These are phyloP conservation scores for Aegilops umbellulata DNA, from an alignment of 176 grass and related monocot species.

Conservation along the genomic window DNA sequence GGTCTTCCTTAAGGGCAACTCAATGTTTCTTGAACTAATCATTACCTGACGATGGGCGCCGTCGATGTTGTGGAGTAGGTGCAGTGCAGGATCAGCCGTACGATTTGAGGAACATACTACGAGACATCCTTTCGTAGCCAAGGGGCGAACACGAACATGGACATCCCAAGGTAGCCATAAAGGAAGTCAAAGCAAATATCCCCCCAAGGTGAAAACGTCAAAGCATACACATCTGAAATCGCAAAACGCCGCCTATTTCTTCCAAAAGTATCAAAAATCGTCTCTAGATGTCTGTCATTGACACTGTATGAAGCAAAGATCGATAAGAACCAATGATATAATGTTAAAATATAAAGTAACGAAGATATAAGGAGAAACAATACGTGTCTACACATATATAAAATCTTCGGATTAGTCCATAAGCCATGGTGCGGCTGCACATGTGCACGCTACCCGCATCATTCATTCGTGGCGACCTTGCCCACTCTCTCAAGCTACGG, in stretches of 20 bases:
- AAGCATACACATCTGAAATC: background rate
- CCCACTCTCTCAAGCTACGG: background rate
- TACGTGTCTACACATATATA: background rate
- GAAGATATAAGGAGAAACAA: background rate
- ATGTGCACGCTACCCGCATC: background rate
- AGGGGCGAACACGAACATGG: too few relatives aligned
- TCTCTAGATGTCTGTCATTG: background rate
- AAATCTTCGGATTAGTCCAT: background rate
- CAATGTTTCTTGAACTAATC: background rate
- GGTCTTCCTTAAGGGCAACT: too few relatives aligned
- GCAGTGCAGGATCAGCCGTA: constrained; percentile 2
- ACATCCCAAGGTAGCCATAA: too few relatives aligned
- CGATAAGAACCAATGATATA: too few relatives aligned
- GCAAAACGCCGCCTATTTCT: background rate
- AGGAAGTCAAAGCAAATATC: background rate
- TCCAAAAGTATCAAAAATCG: background rate
- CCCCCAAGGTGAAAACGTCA: background rate
- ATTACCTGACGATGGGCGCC: background rate
- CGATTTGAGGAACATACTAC: background rate
- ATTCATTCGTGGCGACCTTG: background rate
- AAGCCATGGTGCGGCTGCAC: constrained; percentile 19
- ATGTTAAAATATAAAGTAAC: background rate
- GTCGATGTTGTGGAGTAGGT: background rate
- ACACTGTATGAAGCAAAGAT: background rate
- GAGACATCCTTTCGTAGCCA: too few relatives aligned